Conservation (phyloP, 192 early-diverging fungal species). For the Coemansia javaensis region DNA sequence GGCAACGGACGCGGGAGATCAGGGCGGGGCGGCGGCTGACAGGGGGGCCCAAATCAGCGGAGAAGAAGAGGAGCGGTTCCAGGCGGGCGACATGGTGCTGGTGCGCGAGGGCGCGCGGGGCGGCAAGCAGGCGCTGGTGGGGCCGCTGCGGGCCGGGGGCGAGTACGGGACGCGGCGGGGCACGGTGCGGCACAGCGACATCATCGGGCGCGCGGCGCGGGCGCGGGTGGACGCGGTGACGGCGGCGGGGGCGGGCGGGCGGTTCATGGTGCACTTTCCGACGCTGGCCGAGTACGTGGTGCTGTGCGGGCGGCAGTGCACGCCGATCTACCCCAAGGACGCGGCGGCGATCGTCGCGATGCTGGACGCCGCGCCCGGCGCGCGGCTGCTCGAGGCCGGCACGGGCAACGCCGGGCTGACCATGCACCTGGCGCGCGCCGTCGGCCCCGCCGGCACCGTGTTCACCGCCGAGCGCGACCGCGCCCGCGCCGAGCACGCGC, state of each 20-base stretch:
- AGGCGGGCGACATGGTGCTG: constrained; percentile 40
- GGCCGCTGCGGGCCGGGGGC: constrained; percentile 3
- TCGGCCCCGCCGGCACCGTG: constrained; percentile 35
- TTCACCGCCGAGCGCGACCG: constrained; percentile 55
- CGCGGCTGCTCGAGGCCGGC: constrained; percentile 60
- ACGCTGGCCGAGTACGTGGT: constrained; percentile 32
- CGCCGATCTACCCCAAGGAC: constrained; percentile 67
- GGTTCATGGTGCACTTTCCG: constrained; percentile 34
- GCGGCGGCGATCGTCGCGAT: constrained; percentile 48
- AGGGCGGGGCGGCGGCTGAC: too few relatives aligned
- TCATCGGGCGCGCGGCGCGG: constrained; percentile 23
- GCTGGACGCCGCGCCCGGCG: constrained; percentile 55
- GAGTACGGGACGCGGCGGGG: constrained; percentile 9
- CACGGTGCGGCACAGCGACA: constrained; percentile 11
- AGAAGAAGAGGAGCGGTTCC: too few relatives aligned
- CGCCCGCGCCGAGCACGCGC: constrained; percentile 45
- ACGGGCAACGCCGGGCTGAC: constrained; percentile 66
- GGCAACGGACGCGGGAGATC: too few relatives aligned
- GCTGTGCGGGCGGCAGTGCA: constrained; percentile 18
- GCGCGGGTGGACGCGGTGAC: constrained; percentile 7
- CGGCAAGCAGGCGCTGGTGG: constrained; percentile 20
- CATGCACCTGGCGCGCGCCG: constrained; percentile 56
- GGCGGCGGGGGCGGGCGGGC: constrained; percentile 1
- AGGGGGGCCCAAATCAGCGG: too few relatives aligned
- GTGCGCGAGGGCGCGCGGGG: constrained; percentile 16